Evolutionary conservation across 139 green algal species (phyloP).

Genomic region (Ettlia oleoabundans): DNA sequence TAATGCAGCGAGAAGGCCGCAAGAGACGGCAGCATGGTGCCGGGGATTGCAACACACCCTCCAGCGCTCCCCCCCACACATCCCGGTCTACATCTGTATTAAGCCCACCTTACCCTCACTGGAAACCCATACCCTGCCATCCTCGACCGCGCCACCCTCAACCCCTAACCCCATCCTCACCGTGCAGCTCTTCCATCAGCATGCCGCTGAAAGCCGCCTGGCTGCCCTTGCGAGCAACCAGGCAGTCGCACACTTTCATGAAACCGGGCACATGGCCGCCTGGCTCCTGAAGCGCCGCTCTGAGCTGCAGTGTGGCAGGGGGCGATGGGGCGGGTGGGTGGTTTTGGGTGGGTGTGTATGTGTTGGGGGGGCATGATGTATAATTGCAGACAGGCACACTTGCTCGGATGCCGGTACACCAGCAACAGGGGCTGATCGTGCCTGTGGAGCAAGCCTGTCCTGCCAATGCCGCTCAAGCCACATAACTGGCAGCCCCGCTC

Average conservation of each 20-base stretch:
- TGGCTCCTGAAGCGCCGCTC: conserved; percentile 16
- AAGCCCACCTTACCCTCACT: too few species aligned
- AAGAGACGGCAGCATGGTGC: too few species aligned
- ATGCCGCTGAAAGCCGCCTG: conserved; percentile 32
- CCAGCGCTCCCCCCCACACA: background rate
- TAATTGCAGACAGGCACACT: too few species aligned
- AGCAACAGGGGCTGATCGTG: background rate
- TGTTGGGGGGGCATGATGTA: background rate
- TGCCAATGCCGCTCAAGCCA: too few species aligned
- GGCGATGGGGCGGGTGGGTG: too few species aligned
- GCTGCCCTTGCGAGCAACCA: conserved; percentile 10
- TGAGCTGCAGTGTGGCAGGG: background rate
- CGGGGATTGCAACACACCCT: background rate
- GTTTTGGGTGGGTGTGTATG: background rate
- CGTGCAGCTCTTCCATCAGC: conserved; percentile 46
- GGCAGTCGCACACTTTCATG: conserved; percentile 33
- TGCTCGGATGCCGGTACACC: background rate
- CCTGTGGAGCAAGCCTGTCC: too few species aligned
- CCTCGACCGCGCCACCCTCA: too few species aligned
- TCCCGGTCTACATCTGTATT: background rate
- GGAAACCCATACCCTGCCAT: too few species aligned
- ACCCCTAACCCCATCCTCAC: conserved; percentile 1
- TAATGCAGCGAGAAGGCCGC: background rate
- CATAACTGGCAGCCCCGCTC: too few species aligned
- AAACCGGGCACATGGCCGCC: conserved; percentile 37